phyloP scores from a whole-genome alignment of 2,329 filamentous ascomycete species.

The Diplodia seriata region DNA sequence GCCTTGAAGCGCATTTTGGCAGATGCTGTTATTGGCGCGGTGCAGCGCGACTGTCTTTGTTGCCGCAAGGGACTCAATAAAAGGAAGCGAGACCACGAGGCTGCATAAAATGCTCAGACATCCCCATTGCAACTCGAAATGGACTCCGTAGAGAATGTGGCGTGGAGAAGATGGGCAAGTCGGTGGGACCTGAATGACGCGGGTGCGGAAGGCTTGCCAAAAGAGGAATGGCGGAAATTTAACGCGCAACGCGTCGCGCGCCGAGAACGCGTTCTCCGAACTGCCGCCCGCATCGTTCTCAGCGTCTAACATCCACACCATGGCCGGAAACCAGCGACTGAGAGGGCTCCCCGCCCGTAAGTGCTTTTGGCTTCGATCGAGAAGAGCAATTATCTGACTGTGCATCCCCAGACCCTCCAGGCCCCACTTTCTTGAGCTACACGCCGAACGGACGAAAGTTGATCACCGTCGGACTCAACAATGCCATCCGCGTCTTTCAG shows the following conservation, averaged over 20 bases:
- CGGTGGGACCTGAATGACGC: slow-evolving; percentile 2
- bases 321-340: slow-evolving; percentile 38
- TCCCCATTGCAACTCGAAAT: slow-evolving; percentile 4
- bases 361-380: slow-evolving; percentile 22
- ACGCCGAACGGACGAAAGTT: slow-evolving; percentile 86
- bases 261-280: slow-evolving; percentile 15
- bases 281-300: slow-evolving; percentile 8
- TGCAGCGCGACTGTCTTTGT: neutral
- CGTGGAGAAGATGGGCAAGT: neutral
- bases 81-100: no score
- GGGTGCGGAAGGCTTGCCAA: slow-evolving; percentile 14
- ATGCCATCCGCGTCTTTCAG: slow-evolving; percentile 89
- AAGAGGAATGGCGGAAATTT: neutral
- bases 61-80: neutral
- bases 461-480: slow-evolving; percentile 91
- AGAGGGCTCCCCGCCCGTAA: slow-evolving; percentile 46
- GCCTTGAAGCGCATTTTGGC: slow-evolving; percentile 60
- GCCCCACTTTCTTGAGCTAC: slow-evolving; percentile 85
- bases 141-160: neutral
- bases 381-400: neutral
- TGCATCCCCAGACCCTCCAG: slow-evolving; percentile 71
- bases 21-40: no score
- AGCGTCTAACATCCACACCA: slow-evolving; percentile 26
- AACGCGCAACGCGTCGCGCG: slow-evolving; percentile 28
- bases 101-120: neutral